Conservation (phyloP, 768 basidiomycete species). For the Naganishia onofrii region DNA sequence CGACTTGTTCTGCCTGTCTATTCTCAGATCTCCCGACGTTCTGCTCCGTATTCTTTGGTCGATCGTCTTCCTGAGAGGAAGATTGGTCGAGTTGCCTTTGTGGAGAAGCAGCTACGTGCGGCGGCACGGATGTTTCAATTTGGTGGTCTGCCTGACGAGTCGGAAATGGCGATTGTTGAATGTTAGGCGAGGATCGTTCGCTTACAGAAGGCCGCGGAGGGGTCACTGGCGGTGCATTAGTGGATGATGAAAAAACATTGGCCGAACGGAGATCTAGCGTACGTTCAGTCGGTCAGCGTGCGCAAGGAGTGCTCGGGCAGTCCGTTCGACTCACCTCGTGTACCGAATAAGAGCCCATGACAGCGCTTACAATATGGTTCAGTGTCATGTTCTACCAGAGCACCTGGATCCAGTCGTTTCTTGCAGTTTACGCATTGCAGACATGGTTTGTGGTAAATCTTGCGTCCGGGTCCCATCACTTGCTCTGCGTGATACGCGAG, state of each 20-base stretch:
- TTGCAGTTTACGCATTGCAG: constrained; percentile 28
- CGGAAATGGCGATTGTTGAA: not conserved
- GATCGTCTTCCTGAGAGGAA: not conserved
- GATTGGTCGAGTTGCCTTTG: not conserved
- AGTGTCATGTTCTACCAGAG: constrained; percentile 25
- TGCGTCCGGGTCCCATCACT: constrained; percentile 26
- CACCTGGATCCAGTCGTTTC: constrained; percentile 28
- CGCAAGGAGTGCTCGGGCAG: not conserved
- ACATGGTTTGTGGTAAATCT: constrained; percentile 34
- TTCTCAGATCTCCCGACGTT: not conserved
- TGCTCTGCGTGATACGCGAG: constrained; percentile 32
- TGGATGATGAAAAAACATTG: constrained; percentile 21
- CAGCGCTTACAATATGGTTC: constrained; percentile 30
- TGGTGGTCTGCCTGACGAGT: not conserved
- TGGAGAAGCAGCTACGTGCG: not conserved
- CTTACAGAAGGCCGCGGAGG: not conserved
- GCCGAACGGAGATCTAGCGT: constrained; percentile 25
- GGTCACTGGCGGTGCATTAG: constrained; percentile 4
- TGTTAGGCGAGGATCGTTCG: not conserved
- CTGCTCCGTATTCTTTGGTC: not conserved
- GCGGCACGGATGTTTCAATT: not conserved
- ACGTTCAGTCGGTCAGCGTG: not conserved
- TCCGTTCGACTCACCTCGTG: constrained; percentile 25
- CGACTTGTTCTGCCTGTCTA: not conserved
- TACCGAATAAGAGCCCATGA: constrained; percentile 25